Evolutionary conservation across 345 rosid genomes (phyloP), one percentile per base, ranked within the genome.

Genomic region (Clarkia xantiana): DNA sequence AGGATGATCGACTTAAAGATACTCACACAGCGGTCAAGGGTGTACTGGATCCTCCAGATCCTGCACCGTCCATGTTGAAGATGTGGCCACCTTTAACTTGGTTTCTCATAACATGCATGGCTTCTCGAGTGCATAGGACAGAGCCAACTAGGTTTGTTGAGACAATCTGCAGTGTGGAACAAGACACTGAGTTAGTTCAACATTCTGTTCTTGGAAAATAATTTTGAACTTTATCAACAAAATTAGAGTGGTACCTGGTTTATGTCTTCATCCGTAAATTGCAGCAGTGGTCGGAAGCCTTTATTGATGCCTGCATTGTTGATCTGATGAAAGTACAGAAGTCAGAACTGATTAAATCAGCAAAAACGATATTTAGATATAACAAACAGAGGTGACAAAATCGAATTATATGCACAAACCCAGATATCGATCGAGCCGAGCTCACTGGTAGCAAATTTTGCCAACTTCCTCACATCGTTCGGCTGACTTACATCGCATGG

Each of bases 1-100:
- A 20, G n/a, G n/a, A n/a, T n/a, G n/a, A n/a, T n/a, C n/a, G n/a
- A n/a, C n/a, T n/a, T 8, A 18, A 11, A 17, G 29, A 11, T 55
- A 63, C 84, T 71, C 73, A 90, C 95, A 90, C 97, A 17, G 95
- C 97, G 0, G 97, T 90, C 58, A 86, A 81, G 44, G 95, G 95
- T 45, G 97, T 90, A 63, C 97, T 90, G 18, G 97, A 90, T 40
- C 95, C 97, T 6, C 97, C 97, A 14, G 97, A 86, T 14, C 95
- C 97, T 41, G 95, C 95, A 52, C 94, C 97, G 60, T 90, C 97
- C 97, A 83, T 90, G 77, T 86, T 90, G 61, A 90, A 86, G 51
- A 90, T 78, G 66, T 86, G 94, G 3, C 95, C 95, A 11, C 94
- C 88, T 39, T 71, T 81, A 18, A 65, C 52, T 53, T 86, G 97